Evolutionary conservation across 1,139 yeast species (phyloP).

Genomic region (Sugiyamaella paludigena): DNA sequence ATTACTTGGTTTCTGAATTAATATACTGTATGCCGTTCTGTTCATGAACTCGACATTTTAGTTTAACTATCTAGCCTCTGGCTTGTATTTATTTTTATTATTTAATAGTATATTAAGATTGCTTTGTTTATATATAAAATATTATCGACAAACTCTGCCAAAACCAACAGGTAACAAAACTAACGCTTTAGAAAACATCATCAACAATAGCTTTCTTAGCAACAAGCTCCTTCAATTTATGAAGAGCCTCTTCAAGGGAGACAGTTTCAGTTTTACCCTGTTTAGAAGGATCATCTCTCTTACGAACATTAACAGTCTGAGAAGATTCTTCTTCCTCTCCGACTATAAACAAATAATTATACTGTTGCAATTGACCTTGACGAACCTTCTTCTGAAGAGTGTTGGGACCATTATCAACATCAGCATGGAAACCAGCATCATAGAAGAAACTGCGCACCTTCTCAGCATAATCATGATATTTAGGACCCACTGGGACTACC

Average conservation of each 20-base stretch:
- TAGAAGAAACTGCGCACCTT: constrained; percentile 67
- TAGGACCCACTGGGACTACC: constrained; percentile 94
- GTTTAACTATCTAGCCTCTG: no score
- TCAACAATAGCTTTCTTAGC: constrained; percentile 23
- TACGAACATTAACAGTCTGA: constrained; percentile 82
- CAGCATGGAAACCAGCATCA: constrained; percentile 77
- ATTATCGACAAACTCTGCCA: no score
- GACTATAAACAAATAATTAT: constrained; percentile 91
- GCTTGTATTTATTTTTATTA: no score
- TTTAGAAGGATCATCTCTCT: constrained; percentile 81
- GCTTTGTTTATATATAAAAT: no score
- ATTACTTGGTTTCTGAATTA: no score
- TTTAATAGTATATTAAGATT: no score
- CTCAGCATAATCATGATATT: constrained; percentile 85
- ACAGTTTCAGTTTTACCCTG: constrained; percentile 89
- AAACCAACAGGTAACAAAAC: no score
- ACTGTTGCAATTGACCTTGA: constrained; percentile 88
- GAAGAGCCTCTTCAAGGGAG: constrained; percentile 63
- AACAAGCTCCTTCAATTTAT: constrained; percentile 50
- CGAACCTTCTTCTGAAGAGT: constrained; percentile 96
- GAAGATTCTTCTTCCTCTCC: constrained; percentile 88
- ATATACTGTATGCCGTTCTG: no score
- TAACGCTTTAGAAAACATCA: constrained; percentile 21
- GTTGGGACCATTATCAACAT: constrained; percentile 89
- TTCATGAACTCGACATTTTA: no score